A percentile compares a stretch with the other conserved stretches of the same genome.
Conservation (phyloP, 495 filamentous ascomycete species). For the Neurospora africana region DNA sequence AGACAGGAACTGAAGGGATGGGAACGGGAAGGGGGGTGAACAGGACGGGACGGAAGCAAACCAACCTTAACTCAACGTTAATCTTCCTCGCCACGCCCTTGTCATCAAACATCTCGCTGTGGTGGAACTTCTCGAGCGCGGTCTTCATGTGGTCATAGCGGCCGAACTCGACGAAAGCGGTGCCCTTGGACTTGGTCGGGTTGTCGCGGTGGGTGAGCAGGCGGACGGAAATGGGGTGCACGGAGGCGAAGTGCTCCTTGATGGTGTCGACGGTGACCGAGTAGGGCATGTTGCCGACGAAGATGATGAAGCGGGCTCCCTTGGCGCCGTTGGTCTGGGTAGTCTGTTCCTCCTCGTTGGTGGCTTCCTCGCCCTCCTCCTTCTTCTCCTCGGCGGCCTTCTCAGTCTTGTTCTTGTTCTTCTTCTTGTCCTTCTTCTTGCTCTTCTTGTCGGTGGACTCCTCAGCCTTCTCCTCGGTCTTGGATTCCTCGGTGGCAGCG, state of each 20-base stretch:
- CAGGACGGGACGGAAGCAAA: too few species aligned
- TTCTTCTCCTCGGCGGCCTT: conserved; percentile 4
- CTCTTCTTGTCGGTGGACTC: conserved; percentile 25
- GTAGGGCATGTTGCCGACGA: conserved; percentile 88
- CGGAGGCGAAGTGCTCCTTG: conserved; percentile 62
- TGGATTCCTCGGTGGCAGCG: conserved; percentile 11
- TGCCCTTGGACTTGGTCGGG: conserved; percentile 64
- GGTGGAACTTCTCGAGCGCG: conserved; percentile 79
- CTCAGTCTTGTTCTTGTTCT: conserved; percentile 8
- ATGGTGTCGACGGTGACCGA: conserved; percentile 59
- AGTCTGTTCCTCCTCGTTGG: conserved; percentile 3
- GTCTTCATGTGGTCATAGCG: conserved; percentile 88
- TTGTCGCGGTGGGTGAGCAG: conserved; percentile 62
- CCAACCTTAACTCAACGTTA: conserved; percentile 86
- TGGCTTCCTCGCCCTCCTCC: conserved; percentile 12
- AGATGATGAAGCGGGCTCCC: conserved; percentile 65
- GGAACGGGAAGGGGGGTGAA: too few species aligned
- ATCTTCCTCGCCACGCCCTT: conserved; percentile 52
- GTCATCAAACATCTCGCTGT: conserved; percentile 69
- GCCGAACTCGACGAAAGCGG: conserved; percentile 89
- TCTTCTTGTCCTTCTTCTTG: conserved; percentile 18
- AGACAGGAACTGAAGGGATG: too few species aligned
- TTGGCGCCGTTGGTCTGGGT: conserved; percentile 24
- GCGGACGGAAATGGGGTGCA: conserved; percentile 63
- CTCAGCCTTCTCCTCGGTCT: conserved; percentile 13